These are phyloP conservation scores for Nyctanthes arbortristis DNA, from an alignment of 257 asterid species.

Conservation along the genomic window DNA sequence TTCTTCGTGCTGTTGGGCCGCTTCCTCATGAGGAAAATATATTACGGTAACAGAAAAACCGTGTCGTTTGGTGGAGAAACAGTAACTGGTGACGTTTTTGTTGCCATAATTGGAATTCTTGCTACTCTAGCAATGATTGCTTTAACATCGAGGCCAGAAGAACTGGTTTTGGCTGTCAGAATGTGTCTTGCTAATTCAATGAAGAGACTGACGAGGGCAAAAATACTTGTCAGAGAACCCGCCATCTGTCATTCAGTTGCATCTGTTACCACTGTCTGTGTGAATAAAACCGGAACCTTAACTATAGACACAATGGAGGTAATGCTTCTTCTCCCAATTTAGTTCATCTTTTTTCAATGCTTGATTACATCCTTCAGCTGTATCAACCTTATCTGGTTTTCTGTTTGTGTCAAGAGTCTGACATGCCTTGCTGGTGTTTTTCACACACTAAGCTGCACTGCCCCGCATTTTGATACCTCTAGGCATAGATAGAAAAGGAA, in stretches of 20 bases:
- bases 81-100: background rate
- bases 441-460: too few relatives aligned
- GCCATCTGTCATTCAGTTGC: constrained; percentile 24
- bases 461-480: too few relatives aligned
- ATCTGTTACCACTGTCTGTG: constrained; percentile 16
- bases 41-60: background rate
- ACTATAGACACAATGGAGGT: constrained; percentile 19
- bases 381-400: too few relatives aligned
- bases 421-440: too few relatives aligned
- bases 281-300: too few relatives aligned
- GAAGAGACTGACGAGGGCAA: constrained; percentile 13
- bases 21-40: constrained; percentile 2
- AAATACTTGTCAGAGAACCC: constrained; percentile 9
- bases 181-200: constrained; percentile 24
- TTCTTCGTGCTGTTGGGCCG: constrained; percentile 13
- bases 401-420: too few relatives aligned
- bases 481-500: too few relatives aligned
- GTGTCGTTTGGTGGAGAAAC: background rate
- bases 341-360: too few relatives aligned
- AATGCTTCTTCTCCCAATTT: too few relatives aligned
- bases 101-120: constrained; percentile 18
- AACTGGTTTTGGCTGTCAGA: constrained; percentile 19
- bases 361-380: too few relatives aligned
- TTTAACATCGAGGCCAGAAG: constrained; percentile 21
- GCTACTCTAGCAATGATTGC: constrained; percentile 23